phyloP scores from a whole-genome alignment of 176 grass and related monocot genomes.

The Oryza meridionalis region DNA sequence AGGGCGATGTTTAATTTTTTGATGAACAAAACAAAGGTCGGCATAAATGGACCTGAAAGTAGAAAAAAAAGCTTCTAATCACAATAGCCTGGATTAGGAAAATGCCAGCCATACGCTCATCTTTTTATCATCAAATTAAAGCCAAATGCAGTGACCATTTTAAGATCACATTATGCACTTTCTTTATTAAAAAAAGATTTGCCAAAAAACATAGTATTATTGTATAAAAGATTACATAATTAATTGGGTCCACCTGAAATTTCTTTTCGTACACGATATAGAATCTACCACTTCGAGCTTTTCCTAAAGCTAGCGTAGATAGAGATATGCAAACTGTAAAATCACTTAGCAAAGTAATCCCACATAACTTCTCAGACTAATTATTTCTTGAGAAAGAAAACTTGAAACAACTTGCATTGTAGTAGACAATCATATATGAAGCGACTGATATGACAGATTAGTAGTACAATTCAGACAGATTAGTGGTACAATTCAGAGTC shows the following conservation, averaged over 20 bases:
- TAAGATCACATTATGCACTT: slow-evolving; percentile 2
- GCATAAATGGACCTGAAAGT: slow-evolving; percentile 31
- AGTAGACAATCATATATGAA: neutral
- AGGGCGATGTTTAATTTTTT: neutral
- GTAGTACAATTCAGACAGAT: too few relatives aligned
- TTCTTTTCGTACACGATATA: slow-evolving; percentile 41
- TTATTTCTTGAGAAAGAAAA: neutral
- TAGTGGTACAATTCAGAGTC: neutral
- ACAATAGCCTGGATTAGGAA: slow-evolving; percentile 35
- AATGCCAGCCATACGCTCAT: slow-evolving; percentile 9
- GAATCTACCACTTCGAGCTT: slow-evolving; percentile 16
- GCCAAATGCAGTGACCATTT: slow-evolving; percentile 21
- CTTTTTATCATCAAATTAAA: slow-evolving; percentile 35
- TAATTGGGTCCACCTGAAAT: slow-evolving; percentile 39
- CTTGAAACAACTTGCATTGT: neutral
- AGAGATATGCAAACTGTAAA: neutral
- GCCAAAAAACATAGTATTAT: neutral
- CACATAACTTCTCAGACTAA: neutral
- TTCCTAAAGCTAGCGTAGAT: slow-evolving; percentile 3
- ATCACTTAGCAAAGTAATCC: neutral
- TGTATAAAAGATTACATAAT: slow-evolving; percentile 37
- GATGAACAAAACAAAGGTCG: neutral
- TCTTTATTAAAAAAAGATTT: neutral
- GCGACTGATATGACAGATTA: neutral
- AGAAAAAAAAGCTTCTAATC: neutral